Evolutionary conservation across 2,329 filamentous ascomycete species (phyloP), one percentile per base, ranked within the genome.

Genomic region (Colletotrichum higginsianum): DNA sequence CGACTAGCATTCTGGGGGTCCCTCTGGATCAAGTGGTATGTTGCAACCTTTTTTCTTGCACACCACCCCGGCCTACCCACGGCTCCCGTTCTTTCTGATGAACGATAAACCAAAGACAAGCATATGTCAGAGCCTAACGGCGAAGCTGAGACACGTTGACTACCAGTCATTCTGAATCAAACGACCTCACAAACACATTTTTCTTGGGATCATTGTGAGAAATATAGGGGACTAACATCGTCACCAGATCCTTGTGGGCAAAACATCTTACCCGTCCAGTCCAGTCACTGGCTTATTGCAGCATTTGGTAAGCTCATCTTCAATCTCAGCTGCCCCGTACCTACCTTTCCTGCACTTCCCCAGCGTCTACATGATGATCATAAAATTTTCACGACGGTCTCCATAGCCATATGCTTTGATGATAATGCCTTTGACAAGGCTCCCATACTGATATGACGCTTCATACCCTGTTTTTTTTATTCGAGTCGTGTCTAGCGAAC

Each of bases 81-180:
- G 46, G 66, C 61, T 62, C 73, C 73, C 60, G 70, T 70, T 60
- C 70, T 40, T 57, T 40, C 35, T 75, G 74, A 75, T 75, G 74
- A 75, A 75, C 72, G 62, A 67, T 66, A 73, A 72, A 73, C 63
- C 69, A 73, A 68, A 73, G 74, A 75, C 74, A 75, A 75, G 74
- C 74, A 75, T 75, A 75, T 75, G 71, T 74, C 74, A 73, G 73
- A 75, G 74, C 74, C 73, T 72, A 69, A 70, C 68, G 73, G 73
- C 73, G 60, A 66, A 62, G 73, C 73, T 74, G 74, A 75, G 58
- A 75, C 46, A 73, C 67, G 73, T 67, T 68, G 68, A 72, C 68
- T 46, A 71, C 66, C 60, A 53, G 70, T 72, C 70, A 60, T 70
- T 72, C 70, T 72, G 70, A 38, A 72, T 72, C 66, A 64, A 67